Base-by-base conservation (phyloP, 371 early-diverging fungal species). In the Rhizopus sp. region DNA sequence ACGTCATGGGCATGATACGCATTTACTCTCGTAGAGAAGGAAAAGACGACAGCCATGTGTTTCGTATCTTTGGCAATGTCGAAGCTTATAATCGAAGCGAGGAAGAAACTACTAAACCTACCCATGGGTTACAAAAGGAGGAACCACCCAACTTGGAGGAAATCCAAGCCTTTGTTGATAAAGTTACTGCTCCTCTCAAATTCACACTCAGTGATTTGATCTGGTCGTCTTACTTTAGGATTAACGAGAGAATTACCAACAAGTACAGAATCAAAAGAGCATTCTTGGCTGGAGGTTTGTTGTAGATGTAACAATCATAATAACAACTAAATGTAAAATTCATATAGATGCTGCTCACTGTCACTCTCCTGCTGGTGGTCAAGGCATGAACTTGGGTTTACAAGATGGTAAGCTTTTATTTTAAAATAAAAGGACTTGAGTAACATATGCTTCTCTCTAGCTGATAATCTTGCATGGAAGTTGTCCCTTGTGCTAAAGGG, bases 241-340 rank as follows among this genome's bases (percentile, higher is more conserved):
- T 78, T 23, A 78, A 78, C 50, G 78, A 75, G 39, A 66, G 78
- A 59, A 73, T 64, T 10, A 75, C 73, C 0, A 72, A 78, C 47
- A 70, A 70, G 7, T 74, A 59, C 34, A 62, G 75, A 47, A 62
- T 62, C 35, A 46, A 46, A 0, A 67, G 72, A 23, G 75, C 68
- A 1, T 72, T 77, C 38, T 29, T 77, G 1, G 54, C 64, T n/a
- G 78, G 78, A 60, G 78, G 78, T 74, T 63, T 32, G 5, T 38
- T 45, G 10, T 13, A n/a, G n/a, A 2, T 47, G 23, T 48, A 1
- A 30, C n/a, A 3, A 32, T 7, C 7, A 17, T 5, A 3, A 23
- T 32, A 10, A n/a, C 9, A 29, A 30, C 34, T 30, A 12, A 37
- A 38, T 1, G 39, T 38, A 38, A 38, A 8, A 23, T 13, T 37